These are phyloP conservation scores for Paxillus involutus DNA, from an alignment of 768 basidiomycete genomes.

Conservation along the genomic window DNA sequence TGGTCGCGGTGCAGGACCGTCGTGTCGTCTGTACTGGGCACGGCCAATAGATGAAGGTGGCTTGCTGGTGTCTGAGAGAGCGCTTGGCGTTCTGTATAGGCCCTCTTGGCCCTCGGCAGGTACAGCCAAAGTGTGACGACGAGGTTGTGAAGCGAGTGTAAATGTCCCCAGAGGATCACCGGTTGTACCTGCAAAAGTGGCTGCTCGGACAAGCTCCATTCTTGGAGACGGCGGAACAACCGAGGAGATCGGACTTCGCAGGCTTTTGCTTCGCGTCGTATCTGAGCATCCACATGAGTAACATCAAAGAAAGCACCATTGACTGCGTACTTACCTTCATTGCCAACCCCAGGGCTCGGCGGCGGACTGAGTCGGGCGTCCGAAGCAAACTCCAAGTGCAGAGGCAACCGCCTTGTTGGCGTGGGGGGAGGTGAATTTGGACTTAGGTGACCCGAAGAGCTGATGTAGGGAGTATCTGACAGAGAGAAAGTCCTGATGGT, in stretches of 20 bases:
- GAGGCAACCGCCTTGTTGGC: background rate
- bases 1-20: conserved; percentile 14
- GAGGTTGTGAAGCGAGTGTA: background rate
- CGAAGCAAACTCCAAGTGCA: conserved; percentile 1
- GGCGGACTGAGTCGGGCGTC: background rate
- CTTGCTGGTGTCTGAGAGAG: conserved; percentile 6
- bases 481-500: conserved; percentile 1
- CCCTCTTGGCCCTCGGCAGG: conserved; percentile 5
- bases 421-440: conserved; percentile 3
- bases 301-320: too few relatives aligned
- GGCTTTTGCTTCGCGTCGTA: conserved; percentile 1
- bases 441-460: conserved; percentile 2
- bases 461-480: conserved; percentile 6
- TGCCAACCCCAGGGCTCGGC: background rate
- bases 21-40: conserved; percentile 13
- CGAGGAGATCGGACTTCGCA: conserved; percentile 4
- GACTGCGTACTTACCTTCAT: conserved; percentile 1
- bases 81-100: conserved; percentile 3
- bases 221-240: background rate
- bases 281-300: background rate
- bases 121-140: conserved; percentile 10
- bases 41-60: conserved; percentile 7
- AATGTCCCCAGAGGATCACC: conserved; percentile 2
- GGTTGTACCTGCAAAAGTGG: conserved; percentile 9
- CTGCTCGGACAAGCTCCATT: conserved; percentile 5